Evolutionary conservation across 129 eudicot genomes (phyloP).

Genomic region (Scalesia atractyloides): DNA sequence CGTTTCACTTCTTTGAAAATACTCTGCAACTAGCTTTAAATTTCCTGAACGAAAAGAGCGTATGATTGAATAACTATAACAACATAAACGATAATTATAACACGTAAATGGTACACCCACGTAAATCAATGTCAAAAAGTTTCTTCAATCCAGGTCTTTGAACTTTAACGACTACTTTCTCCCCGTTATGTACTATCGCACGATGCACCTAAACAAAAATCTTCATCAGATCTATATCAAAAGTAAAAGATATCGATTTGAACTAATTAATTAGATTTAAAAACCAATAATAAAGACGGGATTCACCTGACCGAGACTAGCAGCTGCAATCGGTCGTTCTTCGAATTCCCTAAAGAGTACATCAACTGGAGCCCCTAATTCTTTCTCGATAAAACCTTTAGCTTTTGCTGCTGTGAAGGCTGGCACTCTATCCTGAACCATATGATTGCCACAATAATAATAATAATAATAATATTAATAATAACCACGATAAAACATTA

Average conservation of each 20-base stretch:
- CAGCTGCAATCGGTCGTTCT: conserved; percentile 95
- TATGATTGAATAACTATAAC: conserved; percentile 9
- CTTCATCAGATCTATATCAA: conserved; percentile 22
- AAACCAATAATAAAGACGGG: neutral
- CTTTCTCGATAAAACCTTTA: conserved; percentile 62
- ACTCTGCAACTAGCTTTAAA: conserved; percentile 78
- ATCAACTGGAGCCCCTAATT: conserved; percentile 85
- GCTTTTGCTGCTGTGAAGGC: conserved; percentile 88
- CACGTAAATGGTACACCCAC: no score
- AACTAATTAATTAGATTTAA: neutral
- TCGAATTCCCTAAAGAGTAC: conserved; percentile 80
- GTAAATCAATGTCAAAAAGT: conserved; percentile 93
- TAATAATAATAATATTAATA: neutral
- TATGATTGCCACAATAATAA: conserved; percentile 23
- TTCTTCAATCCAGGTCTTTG: conserved; percentile 97
- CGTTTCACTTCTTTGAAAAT: conserved; percentile 88
- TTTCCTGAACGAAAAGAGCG: conserved; percentile 55
- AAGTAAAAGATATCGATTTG: neutral
- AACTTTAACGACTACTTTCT: conserved; percentile 89
- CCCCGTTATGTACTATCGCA: conserved; percentile 89
- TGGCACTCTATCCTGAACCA: conserved; percentile 88
- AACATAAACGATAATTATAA: no score
- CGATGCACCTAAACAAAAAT: conserved; percentile 80
- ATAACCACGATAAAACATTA: neutral
- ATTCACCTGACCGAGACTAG: conserved; percentile 99